These are phyloP conservation scores for Mycoemilia scoparia DNA, from an alignment of 192 early-diverging fungal genomes.

Conservation along the genomic window DNA sequence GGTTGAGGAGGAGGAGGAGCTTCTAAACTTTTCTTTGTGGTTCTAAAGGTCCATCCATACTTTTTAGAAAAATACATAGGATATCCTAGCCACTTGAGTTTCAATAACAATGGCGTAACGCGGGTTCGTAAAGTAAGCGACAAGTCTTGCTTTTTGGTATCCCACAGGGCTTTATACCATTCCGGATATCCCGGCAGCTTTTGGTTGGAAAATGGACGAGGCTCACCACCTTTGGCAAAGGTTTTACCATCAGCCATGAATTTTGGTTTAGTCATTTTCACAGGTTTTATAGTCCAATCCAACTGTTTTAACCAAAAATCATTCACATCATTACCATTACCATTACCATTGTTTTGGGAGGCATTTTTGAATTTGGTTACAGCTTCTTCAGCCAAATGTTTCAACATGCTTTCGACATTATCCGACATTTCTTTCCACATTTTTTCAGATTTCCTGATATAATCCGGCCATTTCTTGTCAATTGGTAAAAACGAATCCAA, in stretches of 20 bases:
- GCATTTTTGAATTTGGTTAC: conserved; percentile 11
- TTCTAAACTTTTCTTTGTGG: conserved; percentile 23
- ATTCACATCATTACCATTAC: conserved; percentile 6
- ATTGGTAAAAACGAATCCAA: conserved; percentile 67
- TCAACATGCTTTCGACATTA: conserved; percentile 19
- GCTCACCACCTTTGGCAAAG: conserved; percentile 28
- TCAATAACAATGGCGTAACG: conserved; percentile 61
- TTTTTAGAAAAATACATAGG: conserved; percentile 50
- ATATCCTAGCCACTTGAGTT: conserved; percentile 62
- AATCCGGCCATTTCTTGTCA: conserved; percentile 60
- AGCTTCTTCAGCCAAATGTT: conserved; percentile 27
- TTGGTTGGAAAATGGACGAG: conserved; percentile 15
- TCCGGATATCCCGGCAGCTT: conserved; percentile 39
- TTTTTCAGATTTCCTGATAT: conserved; percentile 36
- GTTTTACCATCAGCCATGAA: conserved; percentile 11
- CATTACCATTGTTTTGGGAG: too few species aligned
- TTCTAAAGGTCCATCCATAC: conserved; percentile 71
- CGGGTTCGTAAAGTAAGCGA: conserved; percentile 54
- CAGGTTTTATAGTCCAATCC: conserved; percentile 44
- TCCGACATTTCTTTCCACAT: conserved; percentile 33
- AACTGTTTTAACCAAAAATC: conserved; percentile 73
- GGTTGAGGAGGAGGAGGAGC: too few species aligned
- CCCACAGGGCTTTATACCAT: conserved; percentile 75
- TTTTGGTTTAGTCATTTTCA: conserved; percentile 24
- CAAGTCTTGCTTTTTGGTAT: conserved; percentile 31